Evolutionary conservation across 2,329 filamentous ascomycete species (phyloP), one percentile per base, ranked within the genome.

Genomic region (Talaromyces islandicus): DNA sequence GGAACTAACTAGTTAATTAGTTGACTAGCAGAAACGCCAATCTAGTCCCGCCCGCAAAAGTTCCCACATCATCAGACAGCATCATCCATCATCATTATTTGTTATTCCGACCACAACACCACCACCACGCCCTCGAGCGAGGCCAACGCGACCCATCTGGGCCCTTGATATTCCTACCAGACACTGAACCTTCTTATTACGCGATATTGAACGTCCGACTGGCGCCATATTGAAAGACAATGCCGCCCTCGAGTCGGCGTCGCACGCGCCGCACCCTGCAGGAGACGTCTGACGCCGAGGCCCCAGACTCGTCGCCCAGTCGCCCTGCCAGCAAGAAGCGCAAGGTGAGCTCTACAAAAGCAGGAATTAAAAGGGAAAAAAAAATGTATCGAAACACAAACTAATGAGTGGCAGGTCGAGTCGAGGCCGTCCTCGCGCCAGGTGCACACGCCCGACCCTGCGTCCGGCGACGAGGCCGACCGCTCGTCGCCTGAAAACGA

Each of bases 261-360:
- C 76, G 76, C 68, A 75, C 71, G 68, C 75, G 76, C 68, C 77
- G 77, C 69, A 77, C 76, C 71, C 70, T 76, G 55, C 76, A 78
- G 62, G 75, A 78, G 65, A 73, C 73, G 2, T 77, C 76, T 29
- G 77, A 80, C 57, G 73, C 71, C 60, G 78, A 80, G 63, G 70
- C 73, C 35, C 73, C 77, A 64, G 77, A 79, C 63, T 81, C 78
- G 35, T 81, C 79, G 38, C 77, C 78, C 48, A 75, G 72, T 64
- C 77, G 75, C 43, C 76, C 77, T 17, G 75, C 78, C 24, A 70
- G 72, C 57, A 81, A 80, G 68, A 80, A 78, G 71, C 76, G 77
- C 74, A 80, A 77, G 75, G 78, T 80, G 62, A 65, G 68, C 68
- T 59, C 50, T 12, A 14, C 25, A 6, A 27, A 27, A 27, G 25